phyloP scores from a whole-genome alignment of 441 rosid genomes.

The Syzygium syzygioides region DNA sequence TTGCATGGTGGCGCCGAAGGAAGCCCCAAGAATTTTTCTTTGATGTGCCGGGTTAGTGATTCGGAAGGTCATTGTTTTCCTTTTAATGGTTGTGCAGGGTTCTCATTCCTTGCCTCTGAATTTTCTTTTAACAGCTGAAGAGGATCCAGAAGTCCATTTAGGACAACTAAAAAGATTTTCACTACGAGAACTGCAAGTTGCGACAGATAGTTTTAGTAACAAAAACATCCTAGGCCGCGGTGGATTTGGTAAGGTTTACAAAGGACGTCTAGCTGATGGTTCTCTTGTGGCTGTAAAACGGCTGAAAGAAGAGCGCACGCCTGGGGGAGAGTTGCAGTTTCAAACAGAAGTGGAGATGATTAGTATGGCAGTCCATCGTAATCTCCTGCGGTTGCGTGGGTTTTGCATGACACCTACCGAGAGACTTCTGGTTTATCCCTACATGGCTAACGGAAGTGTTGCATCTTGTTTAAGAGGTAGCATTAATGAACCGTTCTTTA shows the following conservation, averaged over 20 bases:
- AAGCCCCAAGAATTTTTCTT: slow-evolving; percentile 77
- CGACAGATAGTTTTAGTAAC: slow-evolving; percentile 83
- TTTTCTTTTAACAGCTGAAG: slow-evolving; percentile 55
- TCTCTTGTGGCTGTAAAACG: slow-evolving; percentile 85
- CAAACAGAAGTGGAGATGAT: slow-evolving; percentile 97
- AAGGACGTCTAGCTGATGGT: slow-evolving; percentile 90
- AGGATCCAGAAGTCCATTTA: slow-evolving; percentile 88
- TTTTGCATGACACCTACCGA: slow-evolving; percentile 97
- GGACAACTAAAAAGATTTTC: slow-evolving; percentile 94
- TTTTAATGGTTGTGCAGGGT: background rate
- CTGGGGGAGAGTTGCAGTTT: slow-evolving; percentile 92
- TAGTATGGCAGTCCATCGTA: slow-evolving; percentile 94
- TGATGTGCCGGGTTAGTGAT: slow-evolving; percentile 78
- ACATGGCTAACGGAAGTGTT: slow-evolving; percentile 97
- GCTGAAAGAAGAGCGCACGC: slow-evolving; percentile 88
- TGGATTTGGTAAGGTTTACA: slow-evolving; percentile 93
- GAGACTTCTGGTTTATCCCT: slow-evolving; percentile 84
- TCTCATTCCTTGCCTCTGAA: background rate
- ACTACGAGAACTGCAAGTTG: slow-evolving; percentile 83
- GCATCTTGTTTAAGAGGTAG: slow-evolving; percentile 94
- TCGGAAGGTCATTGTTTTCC: background rate
- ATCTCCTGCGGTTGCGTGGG: slow-evolving; percentile 78
- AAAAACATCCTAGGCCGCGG: slow-evolving; percentile 88
- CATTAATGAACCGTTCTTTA: background rate
- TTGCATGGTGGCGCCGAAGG: slow-evolving; percentile 86